These are phyloP conservation scores for Nissolia schottii DNA, from an alignment of 306 rosid genomes.

Conservation along the genomic window DNA sequence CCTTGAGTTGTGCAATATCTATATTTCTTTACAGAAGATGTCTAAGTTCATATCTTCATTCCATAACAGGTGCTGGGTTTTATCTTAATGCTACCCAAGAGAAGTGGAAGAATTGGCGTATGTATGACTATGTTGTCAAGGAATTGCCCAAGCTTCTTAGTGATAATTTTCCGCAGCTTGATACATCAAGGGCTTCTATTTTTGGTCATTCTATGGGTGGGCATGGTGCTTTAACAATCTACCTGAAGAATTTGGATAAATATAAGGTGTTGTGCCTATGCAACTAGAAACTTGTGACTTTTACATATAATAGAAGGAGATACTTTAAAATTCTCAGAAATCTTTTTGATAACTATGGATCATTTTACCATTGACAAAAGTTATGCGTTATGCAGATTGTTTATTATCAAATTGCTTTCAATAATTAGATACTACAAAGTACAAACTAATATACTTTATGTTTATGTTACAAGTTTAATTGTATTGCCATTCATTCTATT, in stretches of 20 bases:
- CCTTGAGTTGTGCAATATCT: conserved; percentile 12
- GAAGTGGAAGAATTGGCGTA: conserved; percentile 97
- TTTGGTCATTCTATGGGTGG: conserved; percentile 99
- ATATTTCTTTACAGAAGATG: conserved; percentile 1
- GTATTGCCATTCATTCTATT: not conserved
- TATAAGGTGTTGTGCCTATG: conserved; percentile 60
- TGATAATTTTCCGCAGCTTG: conserved; percentile 76
- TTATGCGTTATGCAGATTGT: not conserved
- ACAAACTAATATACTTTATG: not conserved
- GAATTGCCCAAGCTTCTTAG: conserved; percentile 76
- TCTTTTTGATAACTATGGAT: not conserved
- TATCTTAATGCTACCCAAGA: conserved; percentile 92
- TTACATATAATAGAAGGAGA: not conserved
- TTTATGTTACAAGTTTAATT: not conserved
- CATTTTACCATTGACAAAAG: not conserved
- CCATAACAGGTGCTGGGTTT: conserved; percentile 82
- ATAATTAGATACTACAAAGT: not conserved
- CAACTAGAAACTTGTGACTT: not conserved
- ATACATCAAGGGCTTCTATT: conserved; percentile 73
- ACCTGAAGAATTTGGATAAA: conserved; percentile 75
- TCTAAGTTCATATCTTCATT: conserved; percentile 11
- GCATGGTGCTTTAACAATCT: conserved; percentile 89
- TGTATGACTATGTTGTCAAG: conserved; percentile 93
- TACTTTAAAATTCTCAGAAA: not conserved
- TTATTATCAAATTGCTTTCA: not conserved